These are phyloP conservation scores for Eucalyptus regnans DNA, from an alignment of 345 rosid species.

Conservation along the genomic window DNA sequence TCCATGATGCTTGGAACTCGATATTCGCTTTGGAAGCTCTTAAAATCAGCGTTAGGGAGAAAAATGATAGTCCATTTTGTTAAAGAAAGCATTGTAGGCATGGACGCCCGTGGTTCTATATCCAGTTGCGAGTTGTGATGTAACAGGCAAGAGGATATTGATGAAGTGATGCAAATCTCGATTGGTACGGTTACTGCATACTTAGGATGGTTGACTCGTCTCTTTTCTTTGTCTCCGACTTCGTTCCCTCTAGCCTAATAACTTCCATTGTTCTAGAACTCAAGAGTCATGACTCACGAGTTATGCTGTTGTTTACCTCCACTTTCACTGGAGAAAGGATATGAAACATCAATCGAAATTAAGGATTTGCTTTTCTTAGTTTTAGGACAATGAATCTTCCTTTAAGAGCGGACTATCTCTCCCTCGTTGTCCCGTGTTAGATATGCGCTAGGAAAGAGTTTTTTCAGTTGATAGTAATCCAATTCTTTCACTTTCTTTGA, in stretches of 20 bases:
- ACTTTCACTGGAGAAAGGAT: neutral
- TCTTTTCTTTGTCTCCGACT: neutral
- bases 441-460: neutral
- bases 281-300: neutral
- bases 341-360: neutral
- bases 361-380: neutral
- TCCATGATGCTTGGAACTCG: neutral
- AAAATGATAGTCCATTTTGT: neutral
- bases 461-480: neutral
- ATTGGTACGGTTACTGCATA: accelerated
- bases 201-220: neutral
- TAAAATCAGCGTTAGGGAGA: neutral
- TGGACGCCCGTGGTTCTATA: accelerated
- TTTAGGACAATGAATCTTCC: neutral
- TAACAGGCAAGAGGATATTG: neutral
- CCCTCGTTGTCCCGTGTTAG: accelerated
- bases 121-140: accelerated
- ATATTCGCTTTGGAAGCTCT: neutral
- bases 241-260: neutral
- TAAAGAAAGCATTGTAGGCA: accelerated
- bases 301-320: neutral
- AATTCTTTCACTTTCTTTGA: neutral
- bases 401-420: neutral
- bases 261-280: neutral
- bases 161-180: neutral